Evolutionary conservation across 192 early-diverging fungal genomes (phyloP).

Genomic region (Neocallimastix lanati): DNA sequence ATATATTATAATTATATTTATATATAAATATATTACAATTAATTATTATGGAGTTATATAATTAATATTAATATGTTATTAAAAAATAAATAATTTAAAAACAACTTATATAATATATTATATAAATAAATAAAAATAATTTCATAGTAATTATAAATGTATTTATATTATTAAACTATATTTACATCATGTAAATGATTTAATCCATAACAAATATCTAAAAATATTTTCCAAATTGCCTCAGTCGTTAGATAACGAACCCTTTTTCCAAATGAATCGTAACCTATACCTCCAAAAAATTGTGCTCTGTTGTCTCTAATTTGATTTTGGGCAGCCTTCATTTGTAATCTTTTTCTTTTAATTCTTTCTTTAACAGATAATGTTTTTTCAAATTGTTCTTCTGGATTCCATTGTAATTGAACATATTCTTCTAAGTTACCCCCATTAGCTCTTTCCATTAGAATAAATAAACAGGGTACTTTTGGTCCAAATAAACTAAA

Average conservation of each 20-base stretch:
- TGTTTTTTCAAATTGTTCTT: background rate
- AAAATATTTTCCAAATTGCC: conserved; percentile 73
- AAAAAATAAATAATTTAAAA: no score
- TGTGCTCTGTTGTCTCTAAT: background rate
- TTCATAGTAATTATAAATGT: no score
- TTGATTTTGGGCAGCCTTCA: conserved; percentile 3
- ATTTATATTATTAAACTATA: no score
- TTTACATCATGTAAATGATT: conserved; percentile 70
- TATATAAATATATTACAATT: no score
- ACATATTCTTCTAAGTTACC: conserved; percentile 91
- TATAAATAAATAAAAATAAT: no score
- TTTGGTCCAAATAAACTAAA: conserved; percentile 34
- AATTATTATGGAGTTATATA: no score
- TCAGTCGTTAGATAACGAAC: conserved; percentile 21
- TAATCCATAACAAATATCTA: conserved; percentile 80
- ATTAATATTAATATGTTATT: no score
- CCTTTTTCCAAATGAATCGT: background rate
- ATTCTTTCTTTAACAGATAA: background rate
- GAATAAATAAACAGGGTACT: conserved; percentile 82
- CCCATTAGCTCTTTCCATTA: conserved; percentile 82
- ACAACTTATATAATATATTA: no score
- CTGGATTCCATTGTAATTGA: conserved; percentile 21
- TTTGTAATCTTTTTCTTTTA: conserved; percentile 7
- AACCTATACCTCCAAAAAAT: conserved; percentile 8
- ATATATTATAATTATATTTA: no score